Conservation (phyloP, 345 rosid species). For the Kernera saxatilis region DNA sequence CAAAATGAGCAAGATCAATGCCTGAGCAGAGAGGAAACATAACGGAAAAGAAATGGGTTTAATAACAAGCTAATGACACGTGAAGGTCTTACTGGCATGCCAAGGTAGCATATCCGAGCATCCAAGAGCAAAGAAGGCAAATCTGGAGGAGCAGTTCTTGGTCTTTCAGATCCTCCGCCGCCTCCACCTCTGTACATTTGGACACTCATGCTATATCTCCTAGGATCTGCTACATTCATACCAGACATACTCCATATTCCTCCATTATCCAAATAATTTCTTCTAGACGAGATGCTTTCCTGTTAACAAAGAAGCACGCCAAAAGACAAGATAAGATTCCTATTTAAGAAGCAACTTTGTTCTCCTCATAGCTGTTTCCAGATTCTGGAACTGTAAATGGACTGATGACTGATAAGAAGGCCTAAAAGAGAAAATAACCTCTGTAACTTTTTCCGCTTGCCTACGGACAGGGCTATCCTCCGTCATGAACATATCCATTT, state of each 20-base stretch:
- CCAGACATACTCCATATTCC: constrained; percentile 60
- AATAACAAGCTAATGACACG: background rate
- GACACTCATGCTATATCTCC: constrained; percentile 64
- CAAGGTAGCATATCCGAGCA: constrained; percentile 77
- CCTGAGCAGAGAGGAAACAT: background rate
- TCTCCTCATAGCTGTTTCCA: background rate
- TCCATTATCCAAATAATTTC: constrained; percentile 53
- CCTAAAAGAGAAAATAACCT: constrained; percentile 40
- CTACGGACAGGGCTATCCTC: constrained; percentile 64
- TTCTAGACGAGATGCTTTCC: constrained; percentile 77
- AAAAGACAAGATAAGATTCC: background rate
- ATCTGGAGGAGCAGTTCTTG: constrained; percentile 82
- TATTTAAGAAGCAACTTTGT: background rate
- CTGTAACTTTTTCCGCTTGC: constrained; percentile 64
- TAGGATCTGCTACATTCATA: constrained; percentile 36
- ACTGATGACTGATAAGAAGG: background rate
- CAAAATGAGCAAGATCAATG: background rate
- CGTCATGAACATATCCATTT: constrained; percentile 90
- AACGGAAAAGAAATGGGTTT: background rate
- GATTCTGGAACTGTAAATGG: background rate
- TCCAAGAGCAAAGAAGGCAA: constrained; percentile 87
- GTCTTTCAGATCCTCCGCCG: constrained; percentile 38
- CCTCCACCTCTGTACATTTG: constrained; percentile 75
- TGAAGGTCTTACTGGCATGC: constrained; percentile 72
- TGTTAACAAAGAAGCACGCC: constrained; percentile 20